Conservation (phyloP, 1,139 yeast genomes). For the Protomyces arabidopsidicola region DNA sequence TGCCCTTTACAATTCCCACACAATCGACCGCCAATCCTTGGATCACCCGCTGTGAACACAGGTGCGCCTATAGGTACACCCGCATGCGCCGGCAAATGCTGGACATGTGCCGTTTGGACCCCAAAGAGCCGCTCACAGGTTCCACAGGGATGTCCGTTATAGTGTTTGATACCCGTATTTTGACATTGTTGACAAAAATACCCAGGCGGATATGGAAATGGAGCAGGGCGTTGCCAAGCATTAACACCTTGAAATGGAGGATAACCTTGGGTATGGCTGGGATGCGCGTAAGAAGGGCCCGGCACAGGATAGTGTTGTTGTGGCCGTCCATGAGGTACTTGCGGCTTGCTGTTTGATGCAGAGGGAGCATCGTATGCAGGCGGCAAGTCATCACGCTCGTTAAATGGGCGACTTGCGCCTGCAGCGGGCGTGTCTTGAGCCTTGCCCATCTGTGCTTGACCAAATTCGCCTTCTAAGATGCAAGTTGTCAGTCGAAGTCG, state of each 20-base stretch:
- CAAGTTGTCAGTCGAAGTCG: too few relatives aligned
- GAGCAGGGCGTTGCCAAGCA: background rate
- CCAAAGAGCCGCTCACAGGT: constrained; percentile 30
- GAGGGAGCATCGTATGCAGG: constrained; percentile 20
- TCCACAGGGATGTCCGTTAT: constrained; percentile 32
- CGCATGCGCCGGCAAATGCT: constrained; percentile 22
- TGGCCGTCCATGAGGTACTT: background rate
- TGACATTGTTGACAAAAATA: constrained; percentile 29
- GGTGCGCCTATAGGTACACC: constrained; percentile 15
- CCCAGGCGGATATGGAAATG: constrained; percentile 29
- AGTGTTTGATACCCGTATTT: constrained; percentile 32
- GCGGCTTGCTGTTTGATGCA: background rate
- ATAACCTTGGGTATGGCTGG: constrained; percentile 3
- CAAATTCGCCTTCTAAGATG: background rate
- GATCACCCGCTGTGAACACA: constrained; percentile 31
- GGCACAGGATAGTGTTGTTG: background rate
- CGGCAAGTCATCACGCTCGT: constrained; percentile 13
- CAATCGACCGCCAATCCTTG: constrained; percentile 32
- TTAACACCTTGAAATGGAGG: background rate
- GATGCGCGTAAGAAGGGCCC: background rate
- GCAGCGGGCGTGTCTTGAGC: background rate
- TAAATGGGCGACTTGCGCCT: background rate
- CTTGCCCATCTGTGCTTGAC: background rate
- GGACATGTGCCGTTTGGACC: constrained; percentile 25
- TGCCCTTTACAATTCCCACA: constrained; percentile 33